These are phyloP conservation scores for Aspergillus sclerotioniger DNA, from an alignment of 495 filamentous ascomycete species.

Conservation along the genomic window DNA sequence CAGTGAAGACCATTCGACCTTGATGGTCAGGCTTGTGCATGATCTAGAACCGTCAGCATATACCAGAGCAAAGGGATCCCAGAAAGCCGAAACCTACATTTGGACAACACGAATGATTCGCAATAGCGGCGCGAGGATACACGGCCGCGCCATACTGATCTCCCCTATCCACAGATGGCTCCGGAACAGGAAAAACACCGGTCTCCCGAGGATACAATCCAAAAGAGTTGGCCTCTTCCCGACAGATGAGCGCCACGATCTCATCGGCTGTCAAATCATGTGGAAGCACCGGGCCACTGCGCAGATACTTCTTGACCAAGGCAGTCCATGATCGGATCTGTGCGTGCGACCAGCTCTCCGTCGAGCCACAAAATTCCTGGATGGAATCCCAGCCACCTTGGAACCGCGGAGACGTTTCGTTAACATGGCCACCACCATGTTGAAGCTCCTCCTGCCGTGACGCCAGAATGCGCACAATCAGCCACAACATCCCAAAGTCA, in stretches of 20 bases:
- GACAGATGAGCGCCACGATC: constrained; percentile 34
- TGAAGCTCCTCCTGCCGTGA: constrained; percentile 21
- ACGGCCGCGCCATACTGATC: constrained; percentile 42
- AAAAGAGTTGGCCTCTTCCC: constrained; percentile 43
- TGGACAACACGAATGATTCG: constrained; percentile 40
- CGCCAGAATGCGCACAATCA: constrained; percentile 40
- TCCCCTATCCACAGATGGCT: constrained; percentile 22
- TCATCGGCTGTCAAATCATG: constrained; percentile 24
- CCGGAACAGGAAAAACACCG: constrained; percentile 22
- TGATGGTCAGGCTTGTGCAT: constrained; percentile 36
- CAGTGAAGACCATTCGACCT: constrained; percentile 39
- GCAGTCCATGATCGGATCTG: constrained; percentile 31
- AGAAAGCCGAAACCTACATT: no score
- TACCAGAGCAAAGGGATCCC: no score
- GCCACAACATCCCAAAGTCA: constrained; percentile 42
- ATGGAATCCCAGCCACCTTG: constrained; percentile 33
- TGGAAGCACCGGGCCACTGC: constrained; percentile 14
- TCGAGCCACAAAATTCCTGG: constrained; percentile 34
- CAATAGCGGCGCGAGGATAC: constrained; percentile 37
- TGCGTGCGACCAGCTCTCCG: constrained; percentile 35
- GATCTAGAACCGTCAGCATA: constrained; percentile 25
- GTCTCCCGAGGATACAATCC: constrained; percentile 43
- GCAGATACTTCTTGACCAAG: constrained; percentile 40
- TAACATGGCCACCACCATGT: not conserved
- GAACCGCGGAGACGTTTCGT: constrained; percentile 2